phyloP scores from a whole-genome alignment of 495 filamentous ascomycete species.

The Penicillium crystallinum region DNA sequence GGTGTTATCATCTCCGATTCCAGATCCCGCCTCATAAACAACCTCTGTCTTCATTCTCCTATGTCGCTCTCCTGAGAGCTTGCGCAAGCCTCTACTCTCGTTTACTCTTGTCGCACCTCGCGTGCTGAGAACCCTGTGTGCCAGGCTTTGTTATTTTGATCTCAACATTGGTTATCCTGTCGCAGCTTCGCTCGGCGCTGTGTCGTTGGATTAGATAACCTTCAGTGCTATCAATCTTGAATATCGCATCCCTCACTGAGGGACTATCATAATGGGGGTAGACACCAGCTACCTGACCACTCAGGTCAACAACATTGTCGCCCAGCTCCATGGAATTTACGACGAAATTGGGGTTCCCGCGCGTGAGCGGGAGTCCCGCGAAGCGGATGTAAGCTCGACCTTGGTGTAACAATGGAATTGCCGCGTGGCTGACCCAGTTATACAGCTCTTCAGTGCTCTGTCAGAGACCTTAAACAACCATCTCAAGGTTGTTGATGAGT shows the following conservation, averaged over 20 bases:
- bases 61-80: slow-evolving; percentile 23
- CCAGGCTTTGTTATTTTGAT: slow-evolving; percentile 19
- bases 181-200: slow-evolving; percentile 12
- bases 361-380: slow-evolving; percentile 84
- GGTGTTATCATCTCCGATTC: slow-evolving; percentile 23
- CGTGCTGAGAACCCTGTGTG: slow-evolving; percentile 17
- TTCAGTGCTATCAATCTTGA: slow-evolving; percentile 12
- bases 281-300: slow-evolving; percentile 87
- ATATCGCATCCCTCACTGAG: slow-evolving; percentile 2
- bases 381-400: slow-evolving; percentile 65
- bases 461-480: slow-evolving; percentile 85
- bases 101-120: slow-evolving; percentile 16
- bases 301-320: slow-evolving; percentile 88
- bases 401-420: background rate
- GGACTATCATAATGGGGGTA: slow-evolving; percentile 59
- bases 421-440: background rate
- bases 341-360: slow-evolving; percentile 90
- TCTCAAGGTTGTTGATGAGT: slow-evolving; percentile 68
- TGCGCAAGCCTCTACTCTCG: slow-evolving; percentile 16
- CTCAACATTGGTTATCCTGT: slow-evolving; percentile 13
- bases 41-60: slow-evolving; percentile 9
- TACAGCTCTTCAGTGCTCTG: slow-evolving; percentile 76
- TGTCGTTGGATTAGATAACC: slow-evolving; percentile 15
- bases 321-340: slow-evolving; percentile 85
- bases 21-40: slow-evolving; percentile 28